Evolutionary conservation across 805 yeast genomes (phyloP).

Genomic region (Pichia californica): DNA sequence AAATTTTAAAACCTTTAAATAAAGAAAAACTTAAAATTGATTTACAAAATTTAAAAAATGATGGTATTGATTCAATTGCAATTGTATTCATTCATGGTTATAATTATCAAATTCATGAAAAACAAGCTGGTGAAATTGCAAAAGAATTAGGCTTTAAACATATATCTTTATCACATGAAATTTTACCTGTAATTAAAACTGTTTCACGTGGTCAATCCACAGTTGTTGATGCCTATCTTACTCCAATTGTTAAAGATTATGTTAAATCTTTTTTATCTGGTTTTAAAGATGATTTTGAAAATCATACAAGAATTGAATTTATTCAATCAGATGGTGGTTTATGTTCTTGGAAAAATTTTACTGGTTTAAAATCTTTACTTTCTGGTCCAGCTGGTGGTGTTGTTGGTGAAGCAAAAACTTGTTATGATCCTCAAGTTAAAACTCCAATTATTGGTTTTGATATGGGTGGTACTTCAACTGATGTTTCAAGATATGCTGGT

Average conservation of each 20-base stretch:
- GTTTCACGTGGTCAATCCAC: slow-evolving; percentile 74
- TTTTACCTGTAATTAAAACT: slow-evolving; percentile 74
- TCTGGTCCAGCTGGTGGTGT: slow-evolving; percentile 99
- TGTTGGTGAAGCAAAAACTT: slow-evolving; percentile 85
- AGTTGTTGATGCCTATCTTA: slow-evolving; percentile 74
- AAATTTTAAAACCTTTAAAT: slow-evolving; percentile 50
- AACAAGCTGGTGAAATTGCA: slow-evolving; percentile 55
- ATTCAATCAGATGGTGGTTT: slow-evolving; percentile 98
- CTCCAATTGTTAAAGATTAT: slow-evolving; percentile 70
- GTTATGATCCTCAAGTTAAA: slow-evolving; percentile 47
- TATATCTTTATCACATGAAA: slow-evolving; percentile 59
- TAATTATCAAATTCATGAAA: slow-evolving; percentile 66
- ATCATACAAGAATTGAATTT: slow-evolving; percentile 43
- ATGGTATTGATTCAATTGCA: slow-evolving; percentile 65
- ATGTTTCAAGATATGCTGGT: slow-evolving; percentile 72
- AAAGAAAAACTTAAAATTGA: slow-evolving; percentile 33
- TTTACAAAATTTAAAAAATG: slow-evolving; percentile 39
- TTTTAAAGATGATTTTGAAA: slow-evolving; percentile 42
- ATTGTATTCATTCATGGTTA: slow-evolving; percentile 69
- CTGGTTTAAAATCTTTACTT: slow-evolving; percentile 81
- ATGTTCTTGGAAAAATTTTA: slow-evolving; percentile 73
- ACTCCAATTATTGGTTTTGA: slow-evolving; percentile 76
- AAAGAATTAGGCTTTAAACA: slow-evolving; percentile 58
- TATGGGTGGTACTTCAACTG: slow-evolving; percentile 91
- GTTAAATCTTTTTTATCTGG: slow-evolving; percentile 59